phyloP scores from a whole-genome alignment of 139 green algal genomes.

The Gonium pectorale region DNA sequence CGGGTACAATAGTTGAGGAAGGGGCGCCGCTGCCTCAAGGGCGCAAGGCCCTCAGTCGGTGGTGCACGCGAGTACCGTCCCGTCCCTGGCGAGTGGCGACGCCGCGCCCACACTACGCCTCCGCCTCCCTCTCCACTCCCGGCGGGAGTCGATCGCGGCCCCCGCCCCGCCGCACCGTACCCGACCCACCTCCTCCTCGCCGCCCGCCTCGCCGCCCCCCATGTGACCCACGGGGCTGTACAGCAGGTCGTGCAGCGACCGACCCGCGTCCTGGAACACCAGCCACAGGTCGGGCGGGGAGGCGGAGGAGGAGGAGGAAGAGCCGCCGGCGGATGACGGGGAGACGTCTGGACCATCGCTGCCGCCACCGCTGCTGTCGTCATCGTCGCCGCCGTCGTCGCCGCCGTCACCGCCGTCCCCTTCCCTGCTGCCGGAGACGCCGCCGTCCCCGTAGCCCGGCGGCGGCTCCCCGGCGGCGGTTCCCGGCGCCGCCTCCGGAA shows the following conservation, averaged over 20 bases:
- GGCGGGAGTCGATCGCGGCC: too few relatives aligned
- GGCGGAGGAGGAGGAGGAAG: background rate
- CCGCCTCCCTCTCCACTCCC: too few relatives aligned
- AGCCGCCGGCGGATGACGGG: background rate
- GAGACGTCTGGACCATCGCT: background rate
- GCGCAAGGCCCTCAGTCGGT: too few relatives aligned
- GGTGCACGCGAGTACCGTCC: too few relatives aligned
- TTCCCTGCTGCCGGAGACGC: too few relatives aligned
- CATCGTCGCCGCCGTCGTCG: background rate
- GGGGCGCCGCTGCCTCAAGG: too few relatives aligned
- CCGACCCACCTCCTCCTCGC: background rate
- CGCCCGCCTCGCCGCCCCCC: background rate
- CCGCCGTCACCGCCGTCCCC: background rate
- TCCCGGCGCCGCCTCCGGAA: background rate
- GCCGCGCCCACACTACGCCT: too few relatives aligned
- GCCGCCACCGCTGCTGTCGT: background rate
- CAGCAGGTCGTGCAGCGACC: constrained; percentile 79
- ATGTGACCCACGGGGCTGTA: constrained; percentile 6
- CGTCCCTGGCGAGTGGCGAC: too few relatives aligned
- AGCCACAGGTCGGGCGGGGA: constrained; percentile 68
- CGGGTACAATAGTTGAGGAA: too few relatives aligned
- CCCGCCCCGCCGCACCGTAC: too few relatives aligned
- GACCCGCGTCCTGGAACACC: constrained; percentile 73
- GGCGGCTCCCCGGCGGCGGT: too few relatives aligned
- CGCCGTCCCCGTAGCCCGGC: too few relatives aligned